Percentiles rank a stretch among this genome's conserved stretches.
phyloP scores from a whole-genome alignment of 139 green algal species.

The Bryopsis sp. region DNA sequence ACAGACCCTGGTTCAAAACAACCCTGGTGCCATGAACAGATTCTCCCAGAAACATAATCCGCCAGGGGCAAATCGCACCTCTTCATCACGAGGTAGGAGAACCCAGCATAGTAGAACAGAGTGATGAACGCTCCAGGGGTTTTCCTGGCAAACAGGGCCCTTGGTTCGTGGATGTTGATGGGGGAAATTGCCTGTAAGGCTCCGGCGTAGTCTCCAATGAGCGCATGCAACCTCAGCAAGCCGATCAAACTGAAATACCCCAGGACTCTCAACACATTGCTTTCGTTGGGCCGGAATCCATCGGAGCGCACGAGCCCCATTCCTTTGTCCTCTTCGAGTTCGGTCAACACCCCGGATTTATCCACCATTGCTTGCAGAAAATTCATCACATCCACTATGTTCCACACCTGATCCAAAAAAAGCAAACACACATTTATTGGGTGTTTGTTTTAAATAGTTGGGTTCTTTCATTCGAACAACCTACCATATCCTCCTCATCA shows the following conservation, averaged over 20 bases:
- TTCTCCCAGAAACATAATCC: constrained; percentile 6
- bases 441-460: background rate
- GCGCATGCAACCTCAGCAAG: constrained; percentile 77
- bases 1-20: too few relatives aligned
- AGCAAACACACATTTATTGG: background rate
- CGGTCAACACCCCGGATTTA: constrained; percentile 62
- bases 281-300: constrained; percentile 54
- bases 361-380: constrained; percentile 81
- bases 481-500: too few relatives aligned
- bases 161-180: constrained; percentile 57
- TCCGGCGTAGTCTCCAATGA: constrained; percentile 85
- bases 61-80: background rate
- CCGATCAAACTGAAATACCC: constrained; percentile 93
- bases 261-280: constrained; percentile 91
- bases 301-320: constrained; percentile 58
- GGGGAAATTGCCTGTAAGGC: constrained; percentile 63
- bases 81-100: constrained; percentile 84
- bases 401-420: constrained; percentile 53
- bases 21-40: background rate
- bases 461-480: too few relatives aligned
- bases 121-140: constrained; percentile 77
- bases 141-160: constrained; percentile 59
- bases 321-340: constrained; percentile 54
- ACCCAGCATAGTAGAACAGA: constrained; percentile 92
- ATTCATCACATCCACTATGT: constrained; percentile 68